phyloP scores from a whole-genome alignment of 208 protist species.

The Trypanosoma theileri region DNA sequence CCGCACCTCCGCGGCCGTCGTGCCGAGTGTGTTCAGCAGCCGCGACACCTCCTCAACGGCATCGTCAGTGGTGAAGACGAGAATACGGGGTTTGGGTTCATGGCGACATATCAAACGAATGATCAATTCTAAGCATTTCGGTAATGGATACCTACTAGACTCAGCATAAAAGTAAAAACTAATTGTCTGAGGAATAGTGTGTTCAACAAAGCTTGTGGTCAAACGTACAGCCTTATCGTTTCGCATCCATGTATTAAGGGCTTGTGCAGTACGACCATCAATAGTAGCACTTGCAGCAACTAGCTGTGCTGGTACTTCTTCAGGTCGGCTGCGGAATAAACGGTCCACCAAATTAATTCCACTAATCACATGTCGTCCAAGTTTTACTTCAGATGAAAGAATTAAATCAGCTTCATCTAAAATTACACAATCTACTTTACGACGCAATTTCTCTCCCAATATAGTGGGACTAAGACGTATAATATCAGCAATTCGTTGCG shows the following conservation, averaged over 20 bases:
- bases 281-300: slow-evolving; percentile 85
- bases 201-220: slow-evolving; percentile 89
- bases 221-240: slow-evolving; percentile 88
- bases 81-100: slow-evolving; percentile 51
- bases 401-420: slow-evolving; percentile 88
- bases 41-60: slow-evolving; percentile 39
- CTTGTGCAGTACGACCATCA: slow-evolving; percentile 79
- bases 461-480: slow-evolving; percentile 60
- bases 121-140: slow-evolving; percentile 37
- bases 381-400: slow-evolving; percentile 31
- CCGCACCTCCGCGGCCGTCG: slow-evolving; percentile 9
- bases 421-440: slow-evolving; percentile 90
- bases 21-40: slow-evolving; percentile 30
- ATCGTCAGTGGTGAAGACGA: slow-evolving; percentile 63
- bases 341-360: slow-evolving; percentile 78
- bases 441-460: slow-evolving; percentile 80
- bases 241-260: slow-evolving; percentile 84
- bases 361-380: slow-evolving; percentile 44
- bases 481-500: slow-evolving; percentile 78
- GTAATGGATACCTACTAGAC: slow-evolving; percentile 40
- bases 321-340: slow-evolving; percentile 61
- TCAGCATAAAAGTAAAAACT: slow-evolving; percentile 80
- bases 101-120: slow-evolving; percentile 79
- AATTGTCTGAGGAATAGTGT: slow-evolving; percentile 78
- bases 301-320: slow-evolving; percentile 87